Percentiles rank a stretch among this genome's conserved stretches.
Evolutionary conservation across 1,284 basidiomycete species (phyloP).

Genomic region (Ustilago curta): DNA sequence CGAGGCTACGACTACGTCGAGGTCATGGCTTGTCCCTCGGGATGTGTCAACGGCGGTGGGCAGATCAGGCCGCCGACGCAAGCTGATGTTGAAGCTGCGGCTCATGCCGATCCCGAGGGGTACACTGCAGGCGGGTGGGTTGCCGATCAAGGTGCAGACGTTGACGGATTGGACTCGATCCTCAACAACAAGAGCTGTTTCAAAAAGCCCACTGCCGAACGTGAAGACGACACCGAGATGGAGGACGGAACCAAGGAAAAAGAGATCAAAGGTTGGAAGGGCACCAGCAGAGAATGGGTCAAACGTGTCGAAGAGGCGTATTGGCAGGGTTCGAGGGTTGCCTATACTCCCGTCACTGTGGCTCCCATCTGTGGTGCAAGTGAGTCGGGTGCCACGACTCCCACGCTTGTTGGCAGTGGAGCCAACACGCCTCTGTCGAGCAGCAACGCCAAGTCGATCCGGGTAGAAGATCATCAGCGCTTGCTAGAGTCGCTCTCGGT

Average conservation of each 20-base stretch:
- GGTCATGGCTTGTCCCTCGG: slow-evolving; percentile 98
- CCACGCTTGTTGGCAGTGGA: slow-evolving; percentile 30
- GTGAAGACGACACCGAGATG: slow-evolving; percentile 57
- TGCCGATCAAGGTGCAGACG: slow-evolving; percentile 13
- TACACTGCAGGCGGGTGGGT: slow-evolving; percentile 39
- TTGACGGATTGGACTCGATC: slow-evolving; percentile 74
- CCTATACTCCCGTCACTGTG: slow-evolving; percentile 42
- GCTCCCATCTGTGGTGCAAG: slow-evolving; percentile 10
- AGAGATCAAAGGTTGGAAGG: slow-evolving; percentile 63
- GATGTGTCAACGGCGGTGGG: slow-evolving; percentile 97
- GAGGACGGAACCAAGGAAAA: slow-evolving; percentile 20
- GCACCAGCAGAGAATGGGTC: slow-evolving; percentile 67
- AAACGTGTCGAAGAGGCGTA: slow-evolving; percentile 63
- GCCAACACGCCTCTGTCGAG: slow-evolving; percentile 36
- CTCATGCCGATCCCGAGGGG: slow-evolving; percentile 34
- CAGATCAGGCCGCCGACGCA: slow-evolving; percentile 73
- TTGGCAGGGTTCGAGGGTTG: slow-evolving; percentile 60
- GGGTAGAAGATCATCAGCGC: slow-evolving; percentile 33
- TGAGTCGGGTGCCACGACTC: slow-evolving; percentile 36
- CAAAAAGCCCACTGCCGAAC: slow-evolving; percentile 71
- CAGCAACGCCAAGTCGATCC: slow-evolving; percentile 30
- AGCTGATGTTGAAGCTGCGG: slow-evolving; percentile 7
- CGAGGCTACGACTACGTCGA: slow-evolving; percentile 92
- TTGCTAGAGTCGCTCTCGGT: slow-evolving; percentile 23
- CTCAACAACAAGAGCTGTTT: slow-evolving; percentile 39